Evolutionary conservation across 176 grass and related monocot species (phyloP).

Genomic region (Tillandsia leiboldiana): DNA sequence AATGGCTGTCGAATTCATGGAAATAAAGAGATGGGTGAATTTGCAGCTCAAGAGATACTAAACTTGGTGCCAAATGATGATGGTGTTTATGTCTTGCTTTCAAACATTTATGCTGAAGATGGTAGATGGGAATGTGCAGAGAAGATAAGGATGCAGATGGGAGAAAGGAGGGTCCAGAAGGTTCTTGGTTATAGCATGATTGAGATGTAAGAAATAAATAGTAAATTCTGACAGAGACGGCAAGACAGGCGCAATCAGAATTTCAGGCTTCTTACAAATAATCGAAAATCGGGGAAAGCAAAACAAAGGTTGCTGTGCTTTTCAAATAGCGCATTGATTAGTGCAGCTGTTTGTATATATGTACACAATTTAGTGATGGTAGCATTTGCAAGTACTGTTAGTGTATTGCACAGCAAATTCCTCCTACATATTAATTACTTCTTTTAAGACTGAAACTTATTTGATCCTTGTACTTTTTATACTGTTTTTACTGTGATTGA

Average conservation of each 20-base stretch:
- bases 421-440: too few relatives aligned
- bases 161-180: constrained; percentile 33
- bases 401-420: too few relatives aligned
- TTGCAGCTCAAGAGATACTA: constrained; percentile 35
- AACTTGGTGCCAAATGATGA: constrained; percentile 28
- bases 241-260: not conserved
- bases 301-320: too few relatives aligned
- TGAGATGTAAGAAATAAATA: constrained; percentile 13
- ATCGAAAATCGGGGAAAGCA: too few relatives aligned
- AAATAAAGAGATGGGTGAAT: constrained; percentile 32
- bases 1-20: constrained; percentile 53
- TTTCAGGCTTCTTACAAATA: not conserved
- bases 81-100: constrained; percentile 34
- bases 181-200: constrained; percentile 35
- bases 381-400: too few relatives aligned
- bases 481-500: too few relatives aligned
- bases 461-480: too few relatives aligned
- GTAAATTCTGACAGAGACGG: not conserved
- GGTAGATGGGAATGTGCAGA: constrained; percentile 45
- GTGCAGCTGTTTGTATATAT: too few relatives aligned
- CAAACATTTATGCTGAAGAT: constrained; percentile 38
- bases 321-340: too few relatives aligned
- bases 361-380: too few relatives aligned
- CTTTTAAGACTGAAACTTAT: too few relatives aligned
- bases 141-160: constrained; percentile 30